Conservation (phyloP, 2,329 filamentous ascomycete genomes). For the Colletotrichum coccodes region DNA sequence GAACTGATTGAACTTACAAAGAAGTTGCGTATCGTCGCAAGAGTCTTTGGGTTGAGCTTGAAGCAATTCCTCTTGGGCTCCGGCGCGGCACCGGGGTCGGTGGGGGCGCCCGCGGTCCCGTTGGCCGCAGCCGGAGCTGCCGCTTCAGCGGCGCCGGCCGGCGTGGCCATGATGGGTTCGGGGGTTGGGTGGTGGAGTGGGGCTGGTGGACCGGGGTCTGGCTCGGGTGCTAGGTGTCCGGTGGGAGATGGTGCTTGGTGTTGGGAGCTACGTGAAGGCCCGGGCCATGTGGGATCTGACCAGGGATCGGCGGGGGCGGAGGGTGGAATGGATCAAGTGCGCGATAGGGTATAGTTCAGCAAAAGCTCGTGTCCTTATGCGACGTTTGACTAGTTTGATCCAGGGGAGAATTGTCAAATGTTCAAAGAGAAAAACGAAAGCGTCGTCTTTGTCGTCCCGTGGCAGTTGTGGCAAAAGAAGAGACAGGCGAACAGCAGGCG, state of each 20-base stretch:
- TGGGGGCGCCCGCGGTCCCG: constrained; percentile 1
- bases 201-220: neutral
- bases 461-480: neutral
- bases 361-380: constrained; percentile 23
- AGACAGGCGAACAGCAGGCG: neutral
- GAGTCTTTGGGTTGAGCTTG: constrained; percentile 26
- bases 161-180: constrained; percentile 25
- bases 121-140: constrained; percentile 18
- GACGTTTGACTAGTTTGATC: neutral
- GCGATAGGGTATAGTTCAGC: neutral
- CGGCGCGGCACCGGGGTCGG: neutral
- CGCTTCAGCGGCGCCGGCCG: constrained; percentile 26
- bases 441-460: constrained; percentile 14
- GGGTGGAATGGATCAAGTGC: neutral
- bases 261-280: constrained; percentile 24
- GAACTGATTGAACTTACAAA: constrained; percentile 12
- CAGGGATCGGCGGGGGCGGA: neutral
- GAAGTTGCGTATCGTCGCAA: constrained; percentile 28
- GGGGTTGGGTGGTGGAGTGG: neutral
- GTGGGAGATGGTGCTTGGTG: constrained; percentile 6
- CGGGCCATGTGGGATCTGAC: constrained; percentile 21
- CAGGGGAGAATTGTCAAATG: constrained; percentile 13
- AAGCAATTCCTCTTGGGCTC: constrained; percentile 22
- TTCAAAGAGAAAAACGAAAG: neutral
- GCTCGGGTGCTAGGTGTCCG: constrained; percentile 9